Evolutionary conservation across 2,329 filamentous ascomycete species (phyloP).

Genomic region (Pyrenochaeta sp.): DNA sequence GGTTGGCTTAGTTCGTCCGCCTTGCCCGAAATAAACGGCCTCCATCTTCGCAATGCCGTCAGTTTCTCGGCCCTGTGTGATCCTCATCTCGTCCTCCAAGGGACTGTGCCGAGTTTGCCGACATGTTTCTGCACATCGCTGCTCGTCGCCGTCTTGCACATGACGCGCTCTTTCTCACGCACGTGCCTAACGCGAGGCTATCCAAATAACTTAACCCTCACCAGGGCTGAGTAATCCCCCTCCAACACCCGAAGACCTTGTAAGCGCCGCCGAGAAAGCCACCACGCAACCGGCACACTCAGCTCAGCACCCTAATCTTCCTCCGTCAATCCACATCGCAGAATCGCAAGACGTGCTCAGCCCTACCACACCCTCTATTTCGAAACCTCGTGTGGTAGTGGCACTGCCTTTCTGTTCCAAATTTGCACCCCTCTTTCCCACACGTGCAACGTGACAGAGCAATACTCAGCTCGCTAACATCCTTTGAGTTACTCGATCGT

Average conservation of each 20-base stretch:
- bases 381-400: conserved; percentile 1
- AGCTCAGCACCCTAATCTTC: conserved; percentile 17
- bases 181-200: conserved; percentile 5
- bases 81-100: not conserved
- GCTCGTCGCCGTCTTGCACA: not conserved
- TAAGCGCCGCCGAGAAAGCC: conserved; percentile 27
- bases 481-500: not conserved
- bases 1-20: conserved; percentile 3
- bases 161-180: too few relatives aligned
- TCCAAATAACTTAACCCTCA: not conserved
- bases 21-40: conserved; percentile 11
- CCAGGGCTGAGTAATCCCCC: conserved; percentile 6
- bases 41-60: not conserved
- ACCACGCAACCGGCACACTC: conserved; percentile 8
- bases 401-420: conserved; percentile 1
- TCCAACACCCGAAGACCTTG: conserved; percentile 3
- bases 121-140: not conserved
- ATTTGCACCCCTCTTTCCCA: not conserved
- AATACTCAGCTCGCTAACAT: conserved; percentile 5
- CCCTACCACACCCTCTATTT: conserved; percentile 6
- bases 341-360: not conserved
- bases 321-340: not conserved
- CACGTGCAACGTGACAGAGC: not conserved
- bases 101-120: too few relatives aligned
- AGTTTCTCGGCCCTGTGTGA: not conserved